A percentile compares a stretch with the other conserved stretches of the same genome.
phyloP scores from a whole-genome alignment of 306 rosid species.

The Fragaria iinumae region DNA sequence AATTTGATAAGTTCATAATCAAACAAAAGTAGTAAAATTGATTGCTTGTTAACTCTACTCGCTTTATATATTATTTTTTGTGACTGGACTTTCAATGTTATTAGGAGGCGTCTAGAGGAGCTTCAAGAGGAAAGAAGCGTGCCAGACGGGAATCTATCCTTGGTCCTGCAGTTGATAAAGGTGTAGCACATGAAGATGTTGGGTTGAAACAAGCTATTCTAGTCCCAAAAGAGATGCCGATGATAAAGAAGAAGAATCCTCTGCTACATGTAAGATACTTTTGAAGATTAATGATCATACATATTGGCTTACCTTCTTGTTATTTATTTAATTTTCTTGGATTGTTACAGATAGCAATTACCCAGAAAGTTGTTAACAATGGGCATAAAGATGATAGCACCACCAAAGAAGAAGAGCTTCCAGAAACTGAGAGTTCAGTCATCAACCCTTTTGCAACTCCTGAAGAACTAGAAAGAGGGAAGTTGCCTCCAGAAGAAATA shows the following conservation, averaged over 20 bases:
- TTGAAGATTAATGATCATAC: constrained; percentile 22
- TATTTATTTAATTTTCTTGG: constrained; percentile 21
- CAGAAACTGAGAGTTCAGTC: constrained; percentile 47
- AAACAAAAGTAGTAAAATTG: background rate
- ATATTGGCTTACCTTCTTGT: constrained; percentile 9
- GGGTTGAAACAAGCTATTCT: constrained; percentile 77
- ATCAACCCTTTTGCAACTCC: constrained; percentile 54
- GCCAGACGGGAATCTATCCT: constrained; percentile 60
- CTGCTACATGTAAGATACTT: constrained; percentile 58
- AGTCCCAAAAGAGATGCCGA: constrained; percentile 83
- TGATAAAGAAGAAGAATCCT: constrained; percentile 76
- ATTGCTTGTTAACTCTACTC: constrained; percentile 11
- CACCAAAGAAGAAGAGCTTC: constrained; percentile 46
- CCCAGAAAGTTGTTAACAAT: constrained; percentile 47
- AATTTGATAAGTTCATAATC: constrained; percentile 5
- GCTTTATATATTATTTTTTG: background rate
- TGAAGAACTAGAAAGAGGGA: constrained; percentile 72
- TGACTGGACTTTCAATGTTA: constrained; percentile 3
- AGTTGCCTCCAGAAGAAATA: constrained; percentile 81
- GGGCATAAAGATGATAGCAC: constrained; percentile 47
- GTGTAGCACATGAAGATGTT: constrained; percentile 83
- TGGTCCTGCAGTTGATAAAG: constrained; percentile 92
- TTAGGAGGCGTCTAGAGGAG: constrained; percentile 49
- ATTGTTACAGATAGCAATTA: constrained; percentile 67
- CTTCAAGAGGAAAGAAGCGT: constrained; percentile 58